Evolutionary conservation across 2,329 filamentous ascomycete genomes (phyloP).

Genomic region (Pseudocercospora fuligena): DNA sequence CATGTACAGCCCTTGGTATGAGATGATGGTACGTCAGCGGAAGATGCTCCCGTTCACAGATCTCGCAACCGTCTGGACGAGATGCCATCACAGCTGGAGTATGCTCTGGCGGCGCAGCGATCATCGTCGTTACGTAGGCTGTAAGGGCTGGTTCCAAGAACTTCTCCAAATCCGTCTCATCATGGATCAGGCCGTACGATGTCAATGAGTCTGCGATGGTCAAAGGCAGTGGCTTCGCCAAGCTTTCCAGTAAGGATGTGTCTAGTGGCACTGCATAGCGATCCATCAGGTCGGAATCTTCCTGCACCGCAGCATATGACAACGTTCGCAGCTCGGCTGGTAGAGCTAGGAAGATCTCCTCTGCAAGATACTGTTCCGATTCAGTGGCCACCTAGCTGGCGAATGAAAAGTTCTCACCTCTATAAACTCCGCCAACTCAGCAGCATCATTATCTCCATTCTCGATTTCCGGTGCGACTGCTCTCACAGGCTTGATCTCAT

Average conservation of each 20-base stretch:
- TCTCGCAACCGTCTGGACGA: conserved; percentile 67
- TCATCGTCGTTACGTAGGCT: conserved; percentile 63
- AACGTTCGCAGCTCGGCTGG: conserved; percentile 66
- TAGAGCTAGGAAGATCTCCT: conserved; percentile 69
- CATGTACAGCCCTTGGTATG: conserved; percentile 78
- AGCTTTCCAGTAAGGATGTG: conserved; percentile 42
- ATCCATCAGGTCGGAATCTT: conserved; percentile 55
- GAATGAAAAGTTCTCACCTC: conserved; percentile 53
- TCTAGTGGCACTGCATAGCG: conserved; percentile 51
- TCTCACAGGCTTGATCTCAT: conserved; percentile 44
- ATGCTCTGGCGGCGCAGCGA: conserved; percentile 68
- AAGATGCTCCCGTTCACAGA: conserved; percentile 76
- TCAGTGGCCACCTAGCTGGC: neutral
- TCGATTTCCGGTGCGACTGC: conserved; percentile 4
- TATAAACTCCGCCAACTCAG: conserved; percentile 79
- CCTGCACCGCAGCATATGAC: conserved; percentile 62
- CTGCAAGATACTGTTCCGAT: conserved; percentile 65
- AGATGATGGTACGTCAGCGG: conserved; percentile 83
- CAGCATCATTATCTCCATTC: conserved; percentile 52
- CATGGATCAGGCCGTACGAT: conserved; percentile 67
- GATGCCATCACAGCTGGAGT: conserved; percentile 51
- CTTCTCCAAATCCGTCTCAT: conserved; percentile 50
- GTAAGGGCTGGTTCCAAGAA: conserved; percentile 69
- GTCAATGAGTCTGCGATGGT: conserved; percentile 68
- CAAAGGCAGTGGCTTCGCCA: conserved; percentile 62